phyloP scores from a whole-genome alignment of 176 grass and related monocot genomes.

The Alopecurus myosuroides region DNA sequence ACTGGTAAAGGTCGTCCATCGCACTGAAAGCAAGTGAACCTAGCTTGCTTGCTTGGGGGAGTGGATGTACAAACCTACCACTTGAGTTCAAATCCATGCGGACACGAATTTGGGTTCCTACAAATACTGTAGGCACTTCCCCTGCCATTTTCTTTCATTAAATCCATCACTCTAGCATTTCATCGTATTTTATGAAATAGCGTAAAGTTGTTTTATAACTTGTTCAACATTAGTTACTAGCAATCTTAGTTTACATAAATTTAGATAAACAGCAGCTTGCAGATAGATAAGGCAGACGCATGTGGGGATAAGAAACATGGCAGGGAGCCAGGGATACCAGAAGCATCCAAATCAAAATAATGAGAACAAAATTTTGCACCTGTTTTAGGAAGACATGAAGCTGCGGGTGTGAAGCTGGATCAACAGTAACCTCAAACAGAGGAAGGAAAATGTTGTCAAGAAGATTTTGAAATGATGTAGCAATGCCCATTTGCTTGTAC shows the following conservation, averaged over 20 bases:
- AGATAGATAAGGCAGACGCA: neutral
- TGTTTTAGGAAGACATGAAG: slow-evolving; percentile 92
- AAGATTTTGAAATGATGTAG: slow-evolving; percentile 92
- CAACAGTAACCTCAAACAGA: slow-evolving; percentile 94
- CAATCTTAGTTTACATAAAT: neutral
- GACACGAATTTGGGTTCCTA: neutral
- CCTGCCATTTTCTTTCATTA: neutral
- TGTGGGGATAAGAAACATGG: neutral
- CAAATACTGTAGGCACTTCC: neutral
- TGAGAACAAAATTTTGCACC: slow-evolving; percentile 42
- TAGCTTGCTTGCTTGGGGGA: neutral
- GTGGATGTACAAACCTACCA: neutral
- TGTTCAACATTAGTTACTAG: neutral
- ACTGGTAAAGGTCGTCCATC: neutral
- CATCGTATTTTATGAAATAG: neutral
- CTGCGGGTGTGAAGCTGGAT: slow-evolving; percentile 92
- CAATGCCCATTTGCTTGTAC: slow-evolving; percentile 99
- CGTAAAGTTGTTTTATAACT: neutral
- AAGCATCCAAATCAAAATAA: slow-evolving; percentile 17
- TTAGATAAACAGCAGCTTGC: neutral
- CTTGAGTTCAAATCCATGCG: neutral
- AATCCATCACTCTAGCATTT: neutral
- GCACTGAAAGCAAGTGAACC: neutral
- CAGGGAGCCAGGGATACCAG: neutral
- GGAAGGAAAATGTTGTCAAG: slow-evolving; percentile 99